Conservation (phyloP, 352 stramenopile species). For the Phytophthora pluvialis region DNA sequence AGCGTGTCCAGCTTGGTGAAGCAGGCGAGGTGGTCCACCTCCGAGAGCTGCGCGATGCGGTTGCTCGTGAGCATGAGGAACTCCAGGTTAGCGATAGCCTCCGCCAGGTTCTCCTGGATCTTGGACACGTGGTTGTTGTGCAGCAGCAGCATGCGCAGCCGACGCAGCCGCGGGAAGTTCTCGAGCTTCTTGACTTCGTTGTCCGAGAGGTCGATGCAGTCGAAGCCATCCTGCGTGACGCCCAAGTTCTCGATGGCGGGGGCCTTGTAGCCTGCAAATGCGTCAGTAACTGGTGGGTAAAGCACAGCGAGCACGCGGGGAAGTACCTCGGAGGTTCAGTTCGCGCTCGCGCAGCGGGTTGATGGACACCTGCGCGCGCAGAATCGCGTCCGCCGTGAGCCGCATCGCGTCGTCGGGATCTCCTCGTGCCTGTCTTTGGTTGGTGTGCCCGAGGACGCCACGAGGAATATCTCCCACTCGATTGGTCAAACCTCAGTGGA, state of each 20-base stretch:
- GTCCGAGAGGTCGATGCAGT: slow-evolving; percentile 94
- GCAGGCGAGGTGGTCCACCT: slow-evolving; percentile 82
- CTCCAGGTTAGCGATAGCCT: slow-evolving; percentile 85
- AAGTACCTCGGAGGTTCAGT: slow-evolving; percentile 90
- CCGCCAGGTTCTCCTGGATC: slow-evolving; percentile 79
- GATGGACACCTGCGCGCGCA: slow-evolving; percentile 88
- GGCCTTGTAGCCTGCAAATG: slow-evolving; percentile 84
- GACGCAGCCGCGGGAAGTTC: slow-evolving; percentile 91
- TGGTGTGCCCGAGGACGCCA: slow-evolving; percentile 19
- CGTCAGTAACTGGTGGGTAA: slow-evolving; percentile 42
- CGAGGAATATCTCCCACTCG: slow-evolving; percentile 2
- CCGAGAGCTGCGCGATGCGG: slow-evolving; percentile 74
- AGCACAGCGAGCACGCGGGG: not conserved
- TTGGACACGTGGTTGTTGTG: slow-evolving; percentile 94
- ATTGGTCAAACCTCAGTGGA: slow-evolving; percentile 24
- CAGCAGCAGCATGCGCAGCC: slow-evolving; percentile 92
- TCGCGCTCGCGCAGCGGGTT: slow-evolving; percentile 94
- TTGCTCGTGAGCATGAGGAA: slow-evolving; percentile 94
- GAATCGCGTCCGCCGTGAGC: slow-evolving; percentile 89
- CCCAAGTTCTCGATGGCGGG: slow-evolving; percentile 94
- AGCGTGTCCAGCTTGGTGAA: slow-evolving; percentile 89
- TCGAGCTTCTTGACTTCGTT: slow-evolving; percentile 96
- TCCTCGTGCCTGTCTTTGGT: slow-evolving; percentile 17
- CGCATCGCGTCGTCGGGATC: slow-evolving; percentile 60
- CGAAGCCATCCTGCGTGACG: slow-evolving; percentile 93